Evolutionary conservation across 768 basidiomycete species (phyloP).

Genomic region (Serendipita sp.): DNA sequence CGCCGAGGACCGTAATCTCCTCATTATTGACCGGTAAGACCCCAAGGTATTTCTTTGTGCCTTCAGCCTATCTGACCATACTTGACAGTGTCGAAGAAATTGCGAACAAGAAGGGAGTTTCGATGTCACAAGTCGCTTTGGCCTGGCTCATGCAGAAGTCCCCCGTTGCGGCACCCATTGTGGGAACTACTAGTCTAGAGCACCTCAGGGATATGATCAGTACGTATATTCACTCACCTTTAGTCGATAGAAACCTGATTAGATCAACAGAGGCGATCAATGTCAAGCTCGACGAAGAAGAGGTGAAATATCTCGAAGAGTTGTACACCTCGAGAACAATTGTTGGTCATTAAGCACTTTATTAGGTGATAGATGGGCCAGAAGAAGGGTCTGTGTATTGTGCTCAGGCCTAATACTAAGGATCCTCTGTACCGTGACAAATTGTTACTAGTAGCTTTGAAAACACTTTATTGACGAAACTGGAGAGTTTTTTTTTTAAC

Average conservation of each 20-base stretch:
- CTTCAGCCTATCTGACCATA: background rate
- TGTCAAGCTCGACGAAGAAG: constrained; percentile 16
- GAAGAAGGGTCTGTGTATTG: too few relatives aligned
- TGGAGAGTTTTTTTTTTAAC: too few relatives aligned
- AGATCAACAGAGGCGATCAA: constrained; percentile 9
- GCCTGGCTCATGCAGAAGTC: constrained; percentile 15
- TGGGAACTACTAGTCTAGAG: constrained; percentile 27
- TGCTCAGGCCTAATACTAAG: too few relatives aligned
- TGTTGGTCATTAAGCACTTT: background rate
- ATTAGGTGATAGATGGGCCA: too few relatives aligned
- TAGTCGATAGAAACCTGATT: constrained; percentile 8
- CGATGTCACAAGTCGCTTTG: constrained; percentile 20
- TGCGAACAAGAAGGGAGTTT: constrained; percentile 16
- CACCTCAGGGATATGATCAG: constrained; percentile 27
- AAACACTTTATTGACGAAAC: too few relatives aligned
- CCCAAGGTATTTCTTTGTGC: background rate
- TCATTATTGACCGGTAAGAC: constrained; percentile 20
- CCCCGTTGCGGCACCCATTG: constrained; percentile 26
- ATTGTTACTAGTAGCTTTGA: too few relatives aligned
- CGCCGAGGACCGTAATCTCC: constrained; percentile 17
- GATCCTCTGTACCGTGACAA: too few relatives aligned
- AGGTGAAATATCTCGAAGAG: constrained; percentile 20
- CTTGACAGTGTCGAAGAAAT: constrained; percentile 13
- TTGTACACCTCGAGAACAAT: constrained; percentile 13
- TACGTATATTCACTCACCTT: constrained; percentile 5